Evolutionary conservation across 352 stramenopile species (phyloP).

Genomic region (Phytophthora kernoviae): DNA sequence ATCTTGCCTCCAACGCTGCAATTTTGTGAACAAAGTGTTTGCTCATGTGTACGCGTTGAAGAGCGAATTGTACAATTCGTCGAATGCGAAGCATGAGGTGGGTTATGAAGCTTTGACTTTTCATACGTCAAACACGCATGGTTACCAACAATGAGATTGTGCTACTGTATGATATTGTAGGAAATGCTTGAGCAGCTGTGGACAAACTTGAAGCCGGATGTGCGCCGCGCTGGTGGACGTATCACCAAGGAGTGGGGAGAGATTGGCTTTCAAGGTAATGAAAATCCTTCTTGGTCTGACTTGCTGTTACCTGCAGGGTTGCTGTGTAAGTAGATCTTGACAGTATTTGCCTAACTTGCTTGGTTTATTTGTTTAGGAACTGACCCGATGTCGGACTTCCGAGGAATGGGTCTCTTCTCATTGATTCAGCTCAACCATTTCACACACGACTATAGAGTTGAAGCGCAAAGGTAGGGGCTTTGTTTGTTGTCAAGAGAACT

Average conservation of each 20-base stretch:
- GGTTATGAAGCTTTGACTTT: not conserved
- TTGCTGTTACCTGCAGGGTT: no score
- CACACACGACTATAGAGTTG: conserved; percentile 70
- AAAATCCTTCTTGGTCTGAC: not conserved
- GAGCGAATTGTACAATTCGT: conserved; percentile 71
- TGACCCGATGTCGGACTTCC: conserved; percentile 87
- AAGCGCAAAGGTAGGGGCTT: conserved; percentile 63
- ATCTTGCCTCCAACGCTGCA: conserved; percentile 67
- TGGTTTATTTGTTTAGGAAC: conserved; percentile 41
- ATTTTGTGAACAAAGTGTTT: conserved; percentile 83
- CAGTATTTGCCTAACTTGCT: no score
- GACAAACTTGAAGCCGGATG: conserved; percentile 76
- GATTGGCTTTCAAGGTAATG: conserved; percentile 84
- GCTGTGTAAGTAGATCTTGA: no score
- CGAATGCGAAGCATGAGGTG: conserved; percentile 70
- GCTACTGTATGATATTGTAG: conserved; percentile 15
- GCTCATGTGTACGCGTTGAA: conserved; percentile 51
- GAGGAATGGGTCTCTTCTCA: conserved; percentile 83
- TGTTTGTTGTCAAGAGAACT: not conserved
- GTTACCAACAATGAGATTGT: no score
- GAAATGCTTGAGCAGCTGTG: conserved; percentile 84
- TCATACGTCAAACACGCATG: no score
- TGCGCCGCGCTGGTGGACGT: conserved; percentile 71
- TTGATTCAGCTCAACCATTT: conserved; percentile 82
- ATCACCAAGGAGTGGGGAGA: conserved; percentile 90